Percentiles rank a stretch among this genome's conserved stretches.
Conservation (phyloP, 768 basidiomycete genomes). For the Leccinum fibrillosum region DNA sequence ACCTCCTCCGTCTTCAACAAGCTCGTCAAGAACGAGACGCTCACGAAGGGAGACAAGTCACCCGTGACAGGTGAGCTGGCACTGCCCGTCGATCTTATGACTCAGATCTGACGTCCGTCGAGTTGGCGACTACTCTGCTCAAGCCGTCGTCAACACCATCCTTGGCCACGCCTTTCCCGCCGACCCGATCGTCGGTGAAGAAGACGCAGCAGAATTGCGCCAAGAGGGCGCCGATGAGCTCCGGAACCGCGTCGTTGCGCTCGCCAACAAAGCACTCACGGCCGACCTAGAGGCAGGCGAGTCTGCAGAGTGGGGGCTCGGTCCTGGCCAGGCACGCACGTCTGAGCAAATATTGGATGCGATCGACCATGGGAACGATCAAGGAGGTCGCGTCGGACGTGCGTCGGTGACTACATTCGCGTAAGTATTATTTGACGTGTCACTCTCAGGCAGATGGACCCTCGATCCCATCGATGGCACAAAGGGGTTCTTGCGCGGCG, state of each 20-base stretch:
- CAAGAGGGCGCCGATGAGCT: slow-evolving; percentile 39
- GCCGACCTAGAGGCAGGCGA: slow-evolving; percentile 54
- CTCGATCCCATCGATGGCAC: slow-evolving; percentile 92
- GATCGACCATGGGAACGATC: slow-evolving; percentile 79
- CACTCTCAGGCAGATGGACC: slow-evolving; percentile 70
- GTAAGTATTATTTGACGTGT: background rate
- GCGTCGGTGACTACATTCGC: slow-evolving; percentile 24
- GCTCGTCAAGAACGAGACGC: slow-evolving; percentile 76
- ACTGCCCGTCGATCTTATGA: slow-evolving; percentile 15
- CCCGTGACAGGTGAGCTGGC: slow-evolving; percentile 72
- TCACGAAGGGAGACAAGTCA: slow-evolving; percentile 89
- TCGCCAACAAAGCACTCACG: slow-evolving; percentile 78
- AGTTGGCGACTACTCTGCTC: slow-evolving; percentile 95
- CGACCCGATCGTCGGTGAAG: slow-evolving; percentile 88
- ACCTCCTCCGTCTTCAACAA: slow-evolving; percentile 85
- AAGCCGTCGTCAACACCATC: slow-evolving; percentile 86
- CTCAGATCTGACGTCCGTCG: background rate
- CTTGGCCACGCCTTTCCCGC: slow-evolving; percentile 73
- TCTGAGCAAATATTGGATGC: slow-evolving; percentile 52
- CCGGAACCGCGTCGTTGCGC: slow-evolving; percentile 64
- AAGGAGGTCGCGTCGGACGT: slow-evolving; percentile 74
- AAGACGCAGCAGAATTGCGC: slow-evolving; percentile 75
- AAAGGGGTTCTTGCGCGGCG: slow-evolving; percentile 88
- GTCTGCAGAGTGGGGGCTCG: slow-evolving; percentile 66
- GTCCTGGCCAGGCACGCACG: slow-evolving; percentile 51